Evolutionary conservation across 1,284 basidiomycete genomes (phyloP), one percentile per base, ranked within the genome.

Genomic region (Apiotrichum laibachii): DNA sequence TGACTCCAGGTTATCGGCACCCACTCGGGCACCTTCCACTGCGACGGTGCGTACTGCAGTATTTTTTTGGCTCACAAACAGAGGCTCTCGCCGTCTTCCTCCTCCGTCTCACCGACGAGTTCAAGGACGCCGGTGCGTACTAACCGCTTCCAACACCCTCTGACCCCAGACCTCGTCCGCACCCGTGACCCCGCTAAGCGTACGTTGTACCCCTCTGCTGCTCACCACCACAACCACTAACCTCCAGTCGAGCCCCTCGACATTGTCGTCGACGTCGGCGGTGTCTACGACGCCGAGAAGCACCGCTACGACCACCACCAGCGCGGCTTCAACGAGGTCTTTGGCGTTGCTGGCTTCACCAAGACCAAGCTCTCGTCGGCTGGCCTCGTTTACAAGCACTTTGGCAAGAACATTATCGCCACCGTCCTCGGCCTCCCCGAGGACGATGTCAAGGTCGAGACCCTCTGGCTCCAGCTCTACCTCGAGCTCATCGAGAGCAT

Each of bases 261-360:
- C 70, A 93, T 99, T 72, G 92, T 99, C n/a, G 92, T 99, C 40
- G 95, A 99, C 75, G 95, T 99, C 56, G 95, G 96, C 18, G 94
- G 90, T 11, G 84, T 90, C 19, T 99, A 99, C 77, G 90, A 94
- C 60, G 85, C 88, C 67, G 80, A 80, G 53, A 85, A 81, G 60
- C 84, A 88, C 61, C 84, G 89, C 40, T 99, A 92, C 78, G 95
- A 99, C 77, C 95, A 99, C 74, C 95, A 99, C 73, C 96, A 99
- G 77, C 86, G 94, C 50, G 93, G 89, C 0, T 99, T 99, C 77
- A 82, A 83, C 13, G 90, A 94, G 74, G 85, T 89, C 18, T 97
- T 99, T 76, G 94, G 92, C 7, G 81, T 86, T 66, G 89, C 88
- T 10, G 72, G 72, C 22, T 76, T 69, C 76, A 65, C 72, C 62